Evolutionary conservation across 1,284 basidiomycete species (phyloP).

Genomic region (Calocybe gambosa): DNA sequence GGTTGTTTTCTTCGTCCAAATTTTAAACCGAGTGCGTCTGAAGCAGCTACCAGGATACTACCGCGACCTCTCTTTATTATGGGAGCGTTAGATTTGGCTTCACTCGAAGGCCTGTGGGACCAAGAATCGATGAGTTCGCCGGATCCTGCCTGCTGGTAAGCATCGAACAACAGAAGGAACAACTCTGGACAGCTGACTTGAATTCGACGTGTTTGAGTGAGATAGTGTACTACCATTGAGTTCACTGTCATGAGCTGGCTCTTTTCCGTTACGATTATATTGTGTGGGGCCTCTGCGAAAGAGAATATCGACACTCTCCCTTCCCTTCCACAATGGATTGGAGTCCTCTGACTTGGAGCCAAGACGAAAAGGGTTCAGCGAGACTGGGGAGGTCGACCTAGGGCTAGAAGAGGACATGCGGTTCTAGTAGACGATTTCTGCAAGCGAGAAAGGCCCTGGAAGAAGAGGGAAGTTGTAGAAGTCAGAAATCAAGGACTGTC

Average conservation of each 20-base stretch:
- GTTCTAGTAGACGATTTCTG: slow-evolving; percentile 3
- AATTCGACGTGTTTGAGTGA: slow-evolving; percentile 18
- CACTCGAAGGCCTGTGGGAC: slow-evolving; percentile 20
- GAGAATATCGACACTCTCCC: slow-evolving; percentile 9
- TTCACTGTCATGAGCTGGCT: slow-evolving; percentile 18
- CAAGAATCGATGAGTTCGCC: slow-evolving; percentile 19
- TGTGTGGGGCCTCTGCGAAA: slow-evolving; percentile 16
- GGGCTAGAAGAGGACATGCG: slow-evolving; percentile 16
- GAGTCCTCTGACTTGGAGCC: slow-evolving; percentile 16
- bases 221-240: slow-evolving; percentile 16
- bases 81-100: slow-evolving; percentile 21
- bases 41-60: slow-evolving; percentile 50
- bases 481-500: slow-evolving; percentile 15
- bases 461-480: slow-evolving; percentile 9
- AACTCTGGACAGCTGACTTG: slow-evolving; percentile 14
- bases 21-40: slow-evolving; percentile 42
- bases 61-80: slow-evolving; percentile 30
- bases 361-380: slow-evolving; percentile 21
- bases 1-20: slow-evolving; percentile 42
- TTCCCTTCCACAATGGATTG: slow-evolving; percentile 10
- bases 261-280: slow-evolving; percentile 27
- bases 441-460: slow-evolving; percentile 10
- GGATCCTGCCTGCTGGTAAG: slow-evolving; percentile 12
- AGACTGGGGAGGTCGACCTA: slow-evolving; percentile 16
- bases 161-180: neutral